Evolutionary conservation across 345 rosid genomes (phyloP), one percentile per base, ranked within the genome.

Genomic region (Viola odorata): DNA sequence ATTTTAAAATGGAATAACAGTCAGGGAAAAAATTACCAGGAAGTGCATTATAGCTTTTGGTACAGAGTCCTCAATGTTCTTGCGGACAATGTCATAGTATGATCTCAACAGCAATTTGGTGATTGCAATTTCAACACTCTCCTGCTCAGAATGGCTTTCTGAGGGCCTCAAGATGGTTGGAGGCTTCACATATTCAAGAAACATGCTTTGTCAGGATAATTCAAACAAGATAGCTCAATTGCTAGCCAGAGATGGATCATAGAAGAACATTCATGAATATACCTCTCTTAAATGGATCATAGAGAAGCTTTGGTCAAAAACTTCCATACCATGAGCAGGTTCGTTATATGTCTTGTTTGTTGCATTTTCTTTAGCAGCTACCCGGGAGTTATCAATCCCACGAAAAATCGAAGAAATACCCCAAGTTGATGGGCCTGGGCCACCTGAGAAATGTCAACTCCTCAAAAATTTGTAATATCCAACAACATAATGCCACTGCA

Each of bases 41-140:
- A 95, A 95, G 76, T 91, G 99, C 94, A 95, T 95, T 65, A 95
- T 88, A 61, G 99, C 91, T 80, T 91, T 95, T 36, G 99, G 99
- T 53, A 88, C 71, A 3, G 73, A 75, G 73, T 95, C 97, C 78
- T 86, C 91, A 39, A 95, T 80, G 74, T 91, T 91, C 84, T 85
- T 95, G 73, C 99, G 78, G 38, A 86, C 99, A 75, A 95, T 88
- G 79, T 91, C 96, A 17, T 91, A 95, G 70, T 95, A 95, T 53
- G 99, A 95, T 74, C 77, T 79, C 53, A 95, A 81, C 39, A 95
- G 85, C 70, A 85, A 77, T 79, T 88, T 95, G 15, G 88, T 95
- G 51, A 87, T 78, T 38, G 78, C 73, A 74, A 91, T 88, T 75
- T 95, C 96, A 45, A 88, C 63, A 55, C 78, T 39, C 74, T 91